Evolutionary conservation across 805 yeast genomes (phyloP).

Genomic region (Candida caryicola): DNA sequence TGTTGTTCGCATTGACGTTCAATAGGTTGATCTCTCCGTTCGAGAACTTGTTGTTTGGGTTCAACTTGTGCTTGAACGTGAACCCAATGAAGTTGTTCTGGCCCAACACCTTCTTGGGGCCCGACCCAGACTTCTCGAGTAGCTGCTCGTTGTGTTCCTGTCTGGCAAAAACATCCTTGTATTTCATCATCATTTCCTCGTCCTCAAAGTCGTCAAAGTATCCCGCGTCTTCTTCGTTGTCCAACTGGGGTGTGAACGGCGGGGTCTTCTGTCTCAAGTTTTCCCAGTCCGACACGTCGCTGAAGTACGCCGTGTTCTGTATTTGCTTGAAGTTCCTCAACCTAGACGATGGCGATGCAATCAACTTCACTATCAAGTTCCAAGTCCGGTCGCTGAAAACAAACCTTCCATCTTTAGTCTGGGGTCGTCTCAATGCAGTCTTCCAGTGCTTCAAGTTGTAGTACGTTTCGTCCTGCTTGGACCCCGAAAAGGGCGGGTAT

Average conservation of each 20-base stretch:
- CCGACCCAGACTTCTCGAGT: slow-evolving; percentile 55
- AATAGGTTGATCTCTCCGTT: slow-evolving; percentile 37
- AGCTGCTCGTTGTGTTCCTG: slow-evolving; percentile 79
- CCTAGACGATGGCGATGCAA: slow-evolving; percentile 76
- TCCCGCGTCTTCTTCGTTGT: slow-evolving; percentile 97
- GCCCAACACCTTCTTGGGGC: slow-evolving; percentile 47
- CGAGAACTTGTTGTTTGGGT: slow-evolving; percentile 49
- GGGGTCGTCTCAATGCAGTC: slow-evolving; percentile 83
- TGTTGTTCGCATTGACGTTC: slow-evolving; percentile 20
- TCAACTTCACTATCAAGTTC: slow-evolving; percentile 76
- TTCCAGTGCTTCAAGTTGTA: slow-evolving; percentile 92
- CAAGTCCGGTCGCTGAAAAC: slow-evolving; percentile 97
- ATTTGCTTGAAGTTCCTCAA: slow-evolving; percentile 79
- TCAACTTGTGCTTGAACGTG: slow-evolving; percentile 83
- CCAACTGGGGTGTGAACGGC: slow-evolving; percentile 95
- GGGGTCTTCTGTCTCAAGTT: slow-evolving; percentile 69
- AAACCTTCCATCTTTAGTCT: slow-evolving; percentile 83
- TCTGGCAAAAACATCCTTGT: slow-evolving; percentile 94
- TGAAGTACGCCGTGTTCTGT: slow-evolving; percentile 73
- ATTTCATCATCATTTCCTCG: slow-evolving; percentile 95
- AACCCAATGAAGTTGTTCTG: slow-evolving; percentile 79
- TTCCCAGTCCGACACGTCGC: slow-evolving; percentile 73
- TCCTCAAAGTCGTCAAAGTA: slow-evolving; percentile 96
- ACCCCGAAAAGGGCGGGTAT: slow-evolving; percentile 95
- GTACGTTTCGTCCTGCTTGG: slow-evolving; percentile 91